phyloP scores from a whole-genome alignment of 2,329 filamentous ascomycete genomes.

The Colletotrichum paranaense region DNA sequence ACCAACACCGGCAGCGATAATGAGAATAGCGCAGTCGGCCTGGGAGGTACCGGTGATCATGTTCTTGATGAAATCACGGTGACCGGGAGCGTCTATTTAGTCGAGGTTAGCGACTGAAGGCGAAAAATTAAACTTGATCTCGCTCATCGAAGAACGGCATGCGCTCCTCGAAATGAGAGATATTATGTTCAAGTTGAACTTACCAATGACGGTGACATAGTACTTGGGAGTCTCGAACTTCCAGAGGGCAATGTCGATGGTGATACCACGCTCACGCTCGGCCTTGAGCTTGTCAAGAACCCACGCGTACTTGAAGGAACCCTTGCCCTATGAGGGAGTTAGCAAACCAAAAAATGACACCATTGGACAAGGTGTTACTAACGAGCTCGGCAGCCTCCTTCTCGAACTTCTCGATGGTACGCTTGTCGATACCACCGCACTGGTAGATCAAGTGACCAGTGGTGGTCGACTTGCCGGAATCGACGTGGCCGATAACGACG shows the following conservation, averaged over 20 bases:
- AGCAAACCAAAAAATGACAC: too few species aligned
- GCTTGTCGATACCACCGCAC: constrained; percentile 99
- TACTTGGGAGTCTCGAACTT: constrained; percentile 99
- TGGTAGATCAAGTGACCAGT: constrained; percentile 98
- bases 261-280: constrained; percentile 99
- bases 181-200: constrained; percentile 40
- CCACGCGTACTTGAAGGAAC: constrained; percentile 98
- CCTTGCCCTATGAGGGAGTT: constrained; percentile 84
- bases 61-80: constrained; percentile 99
- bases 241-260: constrained; percentile 99
- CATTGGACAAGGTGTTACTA: too few species aligned
- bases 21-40: constrained; percentile 99
- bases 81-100: constrained; percentile 84
- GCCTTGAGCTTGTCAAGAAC: constrained; percentile 99
- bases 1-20: constrained; percentile 99
- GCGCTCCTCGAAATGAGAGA: background rate
- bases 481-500: constrained; percentile 99
- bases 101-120: background rate
- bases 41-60: constrained; percentile 99
- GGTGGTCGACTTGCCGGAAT: constrained; percentile 99
- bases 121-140: too few species aligned
- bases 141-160: background rate
- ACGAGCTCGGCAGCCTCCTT: constrained; percentile 81
- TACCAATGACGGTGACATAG: constrained; percentile 97
- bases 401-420: constrained; percentile 99